Evolutionary conservation across 2,329 filamentous ascomycete species (phyloP), one percentile per base, ranked within the genome.

Genomic region (Colletotrichum plurivorum): DNA sequence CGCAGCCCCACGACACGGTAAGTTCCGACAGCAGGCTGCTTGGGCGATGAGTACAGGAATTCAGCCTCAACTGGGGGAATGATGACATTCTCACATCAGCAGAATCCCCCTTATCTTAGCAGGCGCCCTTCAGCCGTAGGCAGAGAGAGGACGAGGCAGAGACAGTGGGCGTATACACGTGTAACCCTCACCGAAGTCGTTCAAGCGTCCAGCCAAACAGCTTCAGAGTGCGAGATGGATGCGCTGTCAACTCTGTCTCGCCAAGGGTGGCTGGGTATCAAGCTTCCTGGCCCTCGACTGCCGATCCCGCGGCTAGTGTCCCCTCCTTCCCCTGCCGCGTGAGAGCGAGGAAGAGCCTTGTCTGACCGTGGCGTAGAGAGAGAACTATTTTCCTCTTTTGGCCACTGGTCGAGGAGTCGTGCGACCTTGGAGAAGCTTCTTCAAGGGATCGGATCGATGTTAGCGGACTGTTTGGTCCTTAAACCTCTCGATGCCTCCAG

Each of bases 251-350:
- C 31, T 45, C 49, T 12, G 13, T 60, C 45, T 18, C 25, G 54
- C 61, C 49, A 54, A 66, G 61, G 22, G 49, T 55, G 62, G 55
- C 61, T 46, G 49, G 39, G 27, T 60, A 51, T 60, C 41, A 66
- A 69, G 66, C 55, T 57, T 66, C 31, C 54, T 65, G 61, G 20
- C 46, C 31, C 66, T 60, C 45, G 66, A 36, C 25, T 55, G 54
- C 66, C 25, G 49, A 66, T 60, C 43, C 43, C 51, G 66, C 62
- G 39, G 62, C 51, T 46, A 45, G 27, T 66, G 16, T 10, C 3
- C 27, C 46, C 31, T 36, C 8, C 7, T 9, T 10, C 8, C 31
- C 31, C 31, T 3, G 10, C 31, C 31, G 31, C 8, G 31, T 36
- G 31, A 36, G 7, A 36, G 10, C 31, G 31, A 36, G 39, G 22